Conservation (phyloP, 179 eudicot genomes). For the Actinidia chinensis region DNA sequence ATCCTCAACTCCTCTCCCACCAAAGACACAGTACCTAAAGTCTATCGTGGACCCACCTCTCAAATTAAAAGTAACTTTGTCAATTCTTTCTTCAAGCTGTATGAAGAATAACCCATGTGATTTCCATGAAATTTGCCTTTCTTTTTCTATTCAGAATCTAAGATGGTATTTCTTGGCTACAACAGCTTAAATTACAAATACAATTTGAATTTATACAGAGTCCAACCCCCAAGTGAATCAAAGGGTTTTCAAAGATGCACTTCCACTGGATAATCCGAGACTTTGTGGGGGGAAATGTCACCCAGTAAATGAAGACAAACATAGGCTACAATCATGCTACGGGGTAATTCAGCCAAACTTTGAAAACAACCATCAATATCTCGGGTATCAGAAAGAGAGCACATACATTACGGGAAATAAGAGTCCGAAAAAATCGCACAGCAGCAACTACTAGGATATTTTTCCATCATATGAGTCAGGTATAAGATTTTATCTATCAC, state of each 20-base stretch:
- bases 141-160: no score
- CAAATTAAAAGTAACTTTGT: background rate
- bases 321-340: background rate
- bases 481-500: conserved; percentile 70
- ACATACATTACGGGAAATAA: conserved; percentile 85
- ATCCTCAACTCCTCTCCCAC: background rate
- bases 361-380: background rate
- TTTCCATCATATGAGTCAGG: conserved; percentile 78
- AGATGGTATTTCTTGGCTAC: no score
- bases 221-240: background rate
- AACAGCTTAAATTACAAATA: no score
- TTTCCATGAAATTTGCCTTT: background rate
- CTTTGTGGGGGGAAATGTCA: background rate
- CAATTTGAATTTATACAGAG: background rate
- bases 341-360: background rate
- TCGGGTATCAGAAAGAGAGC: conserved; percentile 9
- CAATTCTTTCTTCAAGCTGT: background rate
- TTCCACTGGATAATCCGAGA: background rate
- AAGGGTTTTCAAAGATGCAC: background rate
- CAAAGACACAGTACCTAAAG: background rate
- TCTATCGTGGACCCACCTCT: background rate
- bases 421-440: conserved; percentile 81
- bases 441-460: conserved; percentile 86
- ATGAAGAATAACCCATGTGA: background rate
- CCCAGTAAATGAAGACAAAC: background rate